Evolutionary conservation across 2,329 filamentous ascomycete genomes (phyloP), one percentile per base, ranked within the genome.

Genomic region (Xylaria arbuscula): DNA sequence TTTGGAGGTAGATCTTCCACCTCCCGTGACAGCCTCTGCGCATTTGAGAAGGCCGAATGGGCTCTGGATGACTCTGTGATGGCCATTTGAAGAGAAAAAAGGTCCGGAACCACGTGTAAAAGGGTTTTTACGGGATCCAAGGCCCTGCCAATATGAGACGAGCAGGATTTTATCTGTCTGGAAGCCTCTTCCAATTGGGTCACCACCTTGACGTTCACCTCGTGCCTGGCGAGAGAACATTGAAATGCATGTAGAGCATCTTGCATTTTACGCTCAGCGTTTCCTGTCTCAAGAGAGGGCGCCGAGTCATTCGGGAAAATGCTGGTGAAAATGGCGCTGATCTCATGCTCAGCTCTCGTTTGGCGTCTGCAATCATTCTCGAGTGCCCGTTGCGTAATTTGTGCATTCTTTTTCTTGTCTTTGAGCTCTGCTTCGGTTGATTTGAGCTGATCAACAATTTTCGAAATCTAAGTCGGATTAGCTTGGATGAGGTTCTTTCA

Each of bases 271-370:
- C 76, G 68, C 73, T 88, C 85, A 60, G 78, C 77, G 34, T 77
- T 73, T 66, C 89, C 86, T 72, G 89, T 86, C n/a, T 84, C 83
- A 0, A 85, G 84, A 32, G 86, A 84, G 0, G 81, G 83, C 0
- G 84, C 84, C 0, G 85, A 87, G 5, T 83, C 82, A 0, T 86
- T 86, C 10, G 79, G 76, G 72, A 89, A 89, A 68, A 89, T 83
- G 59, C 78, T 80, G n/a, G 83, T 75, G 75, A 88, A 88, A 2
- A 89, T 78, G 2, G 74, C 76, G 69, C 88, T 85, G 6, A 88
- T 81, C 22, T 86, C 81, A 2, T 69, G 67, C 72, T 86, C 82
- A 2, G 84, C 81, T 45, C 77, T 72, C 3, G 74, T 72, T 66
- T 85, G 82, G 10, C 80, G 76, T 2, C 70, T 62, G 1, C 77